phyloP scores from a whole-genome alignment of 768 basidiomycete species.

The Serendipita sp. region DNA sequence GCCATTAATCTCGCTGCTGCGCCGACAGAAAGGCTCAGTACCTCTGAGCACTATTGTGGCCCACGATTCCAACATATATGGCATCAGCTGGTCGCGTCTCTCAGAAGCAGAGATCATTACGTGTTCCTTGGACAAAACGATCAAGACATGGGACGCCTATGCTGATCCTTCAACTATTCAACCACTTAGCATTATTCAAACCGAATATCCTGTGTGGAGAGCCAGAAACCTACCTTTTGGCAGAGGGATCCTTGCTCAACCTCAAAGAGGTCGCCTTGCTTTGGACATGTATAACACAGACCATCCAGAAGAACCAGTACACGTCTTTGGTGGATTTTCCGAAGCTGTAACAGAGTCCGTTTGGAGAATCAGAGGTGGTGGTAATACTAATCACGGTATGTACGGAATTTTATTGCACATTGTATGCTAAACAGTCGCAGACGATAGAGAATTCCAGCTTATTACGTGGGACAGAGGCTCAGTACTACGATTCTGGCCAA shows the following conservation, averaged over 20 bases:
- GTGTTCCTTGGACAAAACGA: constrained; percentile 85
- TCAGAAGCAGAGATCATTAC: constrained; percentile 69
- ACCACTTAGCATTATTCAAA: constrained; percentile 41
- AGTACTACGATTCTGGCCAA: constrained; percentile 80
- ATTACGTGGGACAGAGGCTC: constrained; percentile 83
- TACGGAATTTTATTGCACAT: background rate
- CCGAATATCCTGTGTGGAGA: constrained; percentile 85
- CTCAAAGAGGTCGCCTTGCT: constrained; percentile 70
- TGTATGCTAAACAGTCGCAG: constrained; percentile 15
- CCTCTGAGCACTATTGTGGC: constrained; percentile 60
- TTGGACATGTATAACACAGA: constrained; percentile 65
- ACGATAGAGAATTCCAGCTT: constrained; percentile 37
- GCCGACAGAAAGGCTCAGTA: constrained; percentile 65
- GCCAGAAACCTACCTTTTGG: constrained; percentile 89
- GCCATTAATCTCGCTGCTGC: background rate
- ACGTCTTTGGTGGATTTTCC: constrained; percentile 70
- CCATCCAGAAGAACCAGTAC: constrained; percentile 34
- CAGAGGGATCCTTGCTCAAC: constrained; percentile 66
- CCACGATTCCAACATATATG: constrained; percentile 87
- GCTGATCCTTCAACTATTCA: constrained; percentile 14
- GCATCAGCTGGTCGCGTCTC: constrained; percentile 86
- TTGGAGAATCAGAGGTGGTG: constrained; percentile 51
- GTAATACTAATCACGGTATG: constrained; percentile 33
- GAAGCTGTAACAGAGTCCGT: constrained; percentile 98
- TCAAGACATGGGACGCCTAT: constrained; percentile 62